Base-by-base conservation (phyloP, 2,329 filamentous ascomycete species). In the Juglanconis juglandina region DNA sequence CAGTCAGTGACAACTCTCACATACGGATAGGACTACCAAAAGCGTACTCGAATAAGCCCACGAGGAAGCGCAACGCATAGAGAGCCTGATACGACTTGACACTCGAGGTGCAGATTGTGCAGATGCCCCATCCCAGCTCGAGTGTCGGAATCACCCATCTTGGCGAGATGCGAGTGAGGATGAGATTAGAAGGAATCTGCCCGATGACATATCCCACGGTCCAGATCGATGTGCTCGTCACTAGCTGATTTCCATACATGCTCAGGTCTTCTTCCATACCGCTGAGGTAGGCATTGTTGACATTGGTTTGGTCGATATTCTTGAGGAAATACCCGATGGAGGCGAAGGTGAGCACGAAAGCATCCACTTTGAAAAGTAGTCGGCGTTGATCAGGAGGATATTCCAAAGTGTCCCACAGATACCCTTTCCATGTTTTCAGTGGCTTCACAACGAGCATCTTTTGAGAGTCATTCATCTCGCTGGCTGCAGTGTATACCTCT, bases 211-310 rank as follows among this genome's bases (percentile, higher is more conserved):
- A 68, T 51, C 67, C 67, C 30, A 65, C 67, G 2, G 68, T 69
- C 60, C 60, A 77, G 35, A 76, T 59, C 33, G 56, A 60, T 3
- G 71, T 74, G 65, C 72, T 74, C 7, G 71, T 71, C 7, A 75
- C 74, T 14, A 73, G 69, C 59, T 75, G 70, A 59, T 73, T 75
- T 39, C 59, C 48, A 10, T 61, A 57, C 53, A 61, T 57, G 11
- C 14, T 78, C n/a, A 81, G 69, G n/a, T 81, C 78, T 50, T 80
- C 76, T 55, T 74, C 75, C 73, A 79, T 79, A 4, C 79, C 79
- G 11, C 51, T 56, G 0, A 61, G 48, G 7, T 57, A 61, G 5
- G 76, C 75, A 67, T 78, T 78, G 33, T 72, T 74, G 51, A 78
- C 65, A 49, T 78, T 78, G 5, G 69, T 70, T 37, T 75, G 73